These are phyloP conservation scores for Tetrahymena malaccensis DNA, from an alignment of 73 alveolate genomes.

Conservation along the genomic window DNA sequence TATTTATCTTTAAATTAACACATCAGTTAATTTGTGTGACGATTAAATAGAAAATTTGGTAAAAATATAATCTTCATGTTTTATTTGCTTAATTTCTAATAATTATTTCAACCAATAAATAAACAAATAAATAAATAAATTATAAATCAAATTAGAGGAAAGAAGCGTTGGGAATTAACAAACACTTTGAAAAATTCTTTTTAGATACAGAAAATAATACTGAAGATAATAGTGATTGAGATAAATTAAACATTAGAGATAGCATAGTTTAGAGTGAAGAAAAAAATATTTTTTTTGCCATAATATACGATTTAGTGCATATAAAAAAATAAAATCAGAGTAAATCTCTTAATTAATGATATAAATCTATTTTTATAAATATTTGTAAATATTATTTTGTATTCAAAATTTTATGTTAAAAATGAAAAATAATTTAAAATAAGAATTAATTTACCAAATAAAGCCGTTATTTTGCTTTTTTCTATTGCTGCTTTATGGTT, in stretches of 20 bases:
- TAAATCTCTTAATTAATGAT: no score
- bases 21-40: background rate
- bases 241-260: background rate
- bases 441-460: no score
- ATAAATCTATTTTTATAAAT: no score
- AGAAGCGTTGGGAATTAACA: background rate
- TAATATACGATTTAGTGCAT: no score
- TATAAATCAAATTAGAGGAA: background rate
- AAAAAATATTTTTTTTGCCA: no score
- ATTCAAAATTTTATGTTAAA: background rate
- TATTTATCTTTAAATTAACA: background rate
- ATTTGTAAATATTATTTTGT: background rate
- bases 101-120: background rate
- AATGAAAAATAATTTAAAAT: no score
- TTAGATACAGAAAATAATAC: background rate
- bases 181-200: background rate
- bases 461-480: no score
- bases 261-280: background rate
- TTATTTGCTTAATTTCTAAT: background rate
- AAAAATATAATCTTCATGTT: background rate
- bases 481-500: no score
- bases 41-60: background rate
- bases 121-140: background rate
- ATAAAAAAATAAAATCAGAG: no score
- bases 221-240: background rate